Conservation (phyloP, 2,329 filamentous ascomycete species). For the Pseudogymnoascus sp. region DNA sequence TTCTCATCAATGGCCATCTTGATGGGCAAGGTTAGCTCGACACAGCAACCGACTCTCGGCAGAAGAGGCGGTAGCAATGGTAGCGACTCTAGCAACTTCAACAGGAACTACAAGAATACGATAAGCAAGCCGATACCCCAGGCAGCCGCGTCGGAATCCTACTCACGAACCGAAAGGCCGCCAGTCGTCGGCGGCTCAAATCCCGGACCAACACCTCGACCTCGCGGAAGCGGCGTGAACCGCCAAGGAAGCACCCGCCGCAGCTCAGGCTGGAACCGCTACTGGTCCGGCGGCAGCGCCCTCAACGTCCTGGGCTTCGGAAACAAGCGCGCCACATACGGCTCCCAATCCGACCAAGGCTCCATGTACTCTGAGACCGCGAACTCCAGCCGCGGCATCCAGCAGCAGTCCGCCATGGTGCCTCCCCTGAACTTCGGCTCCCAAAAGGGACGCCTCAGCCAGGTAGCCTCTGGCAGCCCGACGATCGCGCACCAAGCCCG, state of each 20-base stretch:
- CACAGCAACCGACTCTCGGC: conserved; percentile 33
- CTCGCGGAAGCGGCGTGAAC: conserved; percentile 14
- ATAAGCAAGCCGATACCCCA: conserved; percentile 54
- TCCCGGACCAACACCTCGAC: conserved; percentile 23
- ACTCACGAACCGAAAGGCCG: not conserved
- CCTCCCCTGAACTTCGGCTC: conserved; percentile 59
- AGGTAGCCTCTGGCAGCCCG: conserved; percentile 62
- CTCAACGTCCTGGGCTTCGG: conserved; percentile 57
- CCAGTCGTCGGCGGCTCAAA: conserved; percentile 29
- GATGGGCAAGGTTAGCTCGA: conserved; percentile 50
- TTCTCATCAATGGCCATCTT: conserved; percentile 58
- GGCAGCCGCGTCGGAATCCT: conserved; percentile 22
- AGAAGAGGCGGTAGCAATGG: conserved; percentile 49
- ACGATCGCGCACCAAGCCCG: conserved; percentile 53
- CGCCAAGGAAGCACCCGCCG: conserved; percentile 37
- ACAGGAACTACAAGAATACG: conserved; percentile 51
- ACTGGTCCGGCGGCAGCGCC: conserved; percentile 67
- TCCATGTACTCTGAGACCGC: conserved; percentile 44
- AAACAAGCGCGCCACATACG: conserved; percentile 34
- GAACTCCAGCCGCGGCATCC: conserved; percentile 41
- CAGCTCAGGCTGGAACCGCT: conserved; percentile 69
- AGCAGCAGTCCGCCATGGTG: conserved; percentile 60
- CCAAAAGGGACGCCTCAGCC: conserved; percentile 47
- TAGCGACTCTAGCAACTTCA: conserved; percentile 48
- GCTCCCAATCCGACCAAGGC: conserved; percentile 39